phyloP scores from a whole-genome alignment of 2,329 filamentous ascomycete genomes.

The Alternaria longipes region DNA sequence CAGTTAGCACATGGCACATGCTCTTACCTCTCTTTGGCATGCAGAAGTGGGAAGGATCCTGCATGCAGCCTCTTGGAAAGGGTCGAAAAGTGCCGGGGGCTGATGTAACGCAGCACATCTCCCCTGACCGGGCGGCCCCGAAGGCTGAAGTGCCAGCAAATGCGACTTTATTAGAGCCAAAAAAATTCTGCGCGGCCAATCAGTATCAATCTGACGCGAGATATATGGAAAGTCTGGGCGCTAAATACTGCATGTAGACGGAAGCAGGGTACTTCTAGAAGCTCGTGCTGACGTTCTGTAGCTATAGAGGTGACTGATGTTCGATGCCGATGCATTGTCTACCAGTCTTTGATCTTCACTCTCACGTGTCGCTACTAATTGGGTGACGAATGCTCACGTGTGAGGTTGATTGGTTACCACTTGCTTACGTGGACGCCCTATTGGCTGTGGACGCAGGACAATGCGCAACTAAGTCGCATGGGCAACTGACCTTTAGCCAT shows the following conservation, averaged over 20 bases:
- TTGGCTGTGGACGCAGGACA: conserved; percentile 18
- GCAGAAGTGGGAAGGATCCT: neutral
- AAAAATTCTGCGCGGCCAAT: conserved; percentile 16
- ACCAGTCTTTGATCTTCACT: neutral
- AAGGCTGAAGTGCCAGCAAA: neutral
- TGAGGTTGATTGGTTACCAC: conserved; percentile 21
- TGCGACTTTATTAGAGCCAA: neutral
- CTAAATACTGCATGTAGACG: neutral
- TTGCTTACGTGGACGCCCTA: conserved; percentile 23
- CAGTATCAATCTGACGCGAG: conserved; percentile 1
- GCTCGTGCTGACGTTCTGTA: conserved; percentile 8
- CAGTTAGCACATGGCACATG: neutral
- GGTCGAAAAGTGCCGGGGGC: neutral
- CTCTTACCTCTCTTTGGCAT: neutral
- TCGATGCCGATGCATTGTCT: conserved; percentile 1
- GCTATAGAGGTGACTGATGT: neutral
- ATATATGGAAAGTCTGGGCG: neutral
- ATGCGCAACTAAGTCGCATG: conserved; percentile 9
- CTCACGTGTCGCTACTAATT: conserved; percentile 15
- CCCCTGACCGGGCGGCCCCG: conserved; percentile 9
- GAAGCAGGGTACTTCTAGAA: conserved; percentile 20
- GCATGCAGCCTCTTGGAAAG: conserved; percentile 6
- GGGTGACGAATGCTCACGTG: conserved; percentile 27
- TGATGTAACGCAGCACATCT: neutral
- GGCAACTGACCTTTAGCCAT: conserved; percentile 13